Evolutionary conservation across 73 alveolate species (phyloP).

Genomic region (Stentor coeruleus): DNA sequence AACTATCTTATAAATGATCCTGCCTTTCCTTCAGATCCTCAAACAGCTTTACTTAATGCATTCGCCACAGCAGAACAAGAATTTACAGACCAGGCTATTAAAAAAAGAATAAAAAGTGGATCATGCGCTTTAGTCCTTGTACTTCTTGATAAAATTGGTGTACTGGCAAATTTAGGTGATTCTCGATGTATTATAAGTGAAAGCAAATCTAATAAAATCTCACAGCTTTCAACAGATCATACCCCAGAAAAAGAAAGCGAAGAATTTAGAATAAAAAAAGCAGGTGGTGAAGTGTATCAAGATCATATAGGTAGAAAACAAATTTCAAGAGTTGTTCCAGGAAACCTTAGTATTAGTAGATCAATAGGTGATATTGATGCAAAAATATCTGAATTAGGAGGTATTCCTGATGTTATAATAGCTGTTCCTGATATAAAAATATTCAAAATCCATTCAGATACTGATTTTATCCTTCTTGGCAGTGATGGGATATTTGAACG

Average conservation of each 20-base stretch:
- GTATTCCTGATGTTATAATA: constrained; percentile 85
- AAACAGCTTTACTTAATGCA: constrained; percentile 90
- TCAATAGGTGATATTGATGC: constrained; percentile 95
- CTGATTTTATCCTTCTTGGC: constrained; percentile 68
- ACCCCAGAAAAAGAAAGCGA: constrained; percentile 84
- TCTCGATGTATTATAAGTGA: constrained; percentile 75
- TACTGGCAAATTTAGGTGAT: too few species aligned
- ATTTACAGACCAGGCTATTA: constrained; percentile 73
- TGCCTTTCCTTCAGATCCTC: constrained; percentile 74
- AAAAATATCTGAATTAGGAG: constrained; percentile 78
- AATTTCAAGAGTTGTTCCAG: constrained; percentile 87
- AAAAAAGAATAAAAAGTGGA: constrained; percentile 82
- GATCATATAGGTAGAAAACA: constrained; percentile 29
- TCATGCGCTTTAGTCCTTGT: constrained; percentile 91
- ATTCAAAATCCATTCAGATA: constrained; percentile 69
- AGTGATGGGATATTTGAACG: constrained; percentile 77
- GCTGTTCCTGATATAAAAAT: constrained; percentile 77
- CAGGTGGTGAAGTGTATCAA: constrained; percentile 77
- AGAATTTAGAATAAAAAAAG: constrained; percentile 72
- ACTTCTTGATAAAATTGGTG: constrained; percentile 72
- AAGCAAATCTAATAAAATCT: constrained; percentile 53
- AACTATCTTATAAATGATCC: constrained; percentile 62
- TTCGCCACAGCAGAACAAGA: constrained; percentile 85
- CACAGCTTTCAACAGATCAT: constrained; percentile 85
- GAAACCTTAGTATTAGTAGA: constrained; percentile 79